Base-by-base conservation (phyloP, 495 filamentous ascomycete genomes). In the Cryomyces minteri region DNA sequence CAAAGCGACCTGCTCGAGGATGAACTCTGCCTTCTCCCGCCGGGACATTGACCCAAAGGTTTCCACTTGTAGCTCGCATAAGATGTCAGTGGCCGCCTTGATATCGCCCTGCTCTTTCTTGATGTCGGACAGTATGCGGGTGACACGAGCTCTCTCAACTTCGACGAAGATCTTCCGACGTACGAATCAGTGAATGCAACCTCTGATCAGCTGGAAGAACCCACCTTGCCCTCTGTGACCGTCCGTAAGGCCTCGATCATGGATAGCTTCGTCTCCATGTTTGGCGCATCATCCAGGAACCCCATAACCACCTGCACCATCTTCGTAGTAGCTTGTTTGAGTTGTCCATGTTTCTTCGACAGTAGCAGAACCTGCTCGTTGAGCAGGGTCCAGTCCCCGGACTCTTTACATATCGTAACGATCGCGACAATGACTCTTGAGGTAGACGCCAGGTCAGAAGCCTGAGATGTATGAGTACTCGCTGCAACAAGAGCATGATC, bases 261-360 rank as follows among this genome's bases (percentile, higher is more conserved):
- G 11, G 84, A 80, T 40, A 98, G 69, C 67, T 95, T 96, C 32
- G 76, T 83, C 46, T 94, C 88, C 48, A 80, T 49, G 47, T 70
- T 80, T 34, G 88, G 84, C 57, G 75, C 72, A 41, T 82, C 73
- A 57, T 93, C 83, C 60, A 98, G 65, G 61, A 94, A 95, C 40
- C 65, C 70, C 84, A 98, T 93, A 44, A 93, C 85, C 43, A 77
- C 79, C 70, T 96, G 90, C 39, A 98, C 90, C 90, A 98, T 98
- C 71, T 86, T 88, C 51, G 90, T 96, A 50, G 83, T 87, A 54
- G 90, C 90, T 67, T 95, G 92, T 63, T 95, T 95, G 64, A 98
- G 88, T 67, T 98, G 90, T 54, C 86, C 83, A 84, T 98, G 90
- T 69, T 98, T 98, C 78, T 95, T 96, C 50, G 88, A 94, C 40